Base-by-base conservation (phyloP, 1,284 basidiomycete species). In the Jaminaea rosea region DNA sequence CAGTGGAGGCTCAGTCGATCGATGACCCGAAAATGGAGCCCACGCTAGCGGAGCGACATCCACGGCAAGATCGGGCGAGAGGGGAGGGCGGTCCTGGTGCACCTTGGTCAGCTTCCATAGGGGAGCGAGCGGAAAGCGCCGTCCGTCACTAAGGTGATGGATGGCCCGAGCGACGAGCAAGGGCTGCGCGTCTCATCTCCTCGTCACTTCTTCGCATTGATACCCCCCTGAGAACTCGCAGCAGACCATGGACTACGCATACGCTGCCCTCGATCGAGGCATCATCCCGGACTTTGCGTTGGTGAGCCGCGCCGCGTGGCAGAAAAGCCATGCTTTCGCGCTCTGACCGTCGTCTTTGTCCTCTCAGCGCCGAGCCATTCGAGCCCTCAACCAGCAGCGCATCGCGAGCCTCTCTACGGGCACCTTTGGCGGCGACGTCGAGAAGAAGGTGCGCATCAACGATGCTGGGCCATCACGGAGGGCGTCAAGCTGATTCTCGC, bases 391-490 rank as follows among this genome's bases (percentile, higher is more conserved):
- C 58, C 78, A 80, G 17, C 79, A 83, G 58, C 77, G 85, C 17
- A 76, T 86, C 45, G 77, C 80, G 32, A 80, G 83, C 62, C 83
- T 86, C 51, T 79, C 84, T 63, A 72, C 76, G 41, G 81, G 83
- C 1, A 81, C 80, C 0, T 78, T 84, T 42, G 80, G 81, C 49
- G 78, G 78, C n/a, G 83, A 83, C 62, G 81, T 84, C 74, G 79
- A 78, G 1, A 79, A 80, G 17, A 87, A 87, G 68, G 83, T 84
- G n/a, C n/a, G n/a, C n/a, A n/a, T n/a, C n/a, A n/a, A n/a, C n/a
- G 80, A 32, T n/a, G n/a, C 9, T 9, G 10, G 31, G 10, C 10
- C 31, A 47, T 8, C 28, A 34, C 46, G 28, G 29, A 28, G n/a
- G 17, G 24, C 11, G 10, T 23, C 19, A 11, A 5, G 32, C 28